Conservation (phyloP, 106 monocot genomes). For the Dendrobium nobile region DNA sequence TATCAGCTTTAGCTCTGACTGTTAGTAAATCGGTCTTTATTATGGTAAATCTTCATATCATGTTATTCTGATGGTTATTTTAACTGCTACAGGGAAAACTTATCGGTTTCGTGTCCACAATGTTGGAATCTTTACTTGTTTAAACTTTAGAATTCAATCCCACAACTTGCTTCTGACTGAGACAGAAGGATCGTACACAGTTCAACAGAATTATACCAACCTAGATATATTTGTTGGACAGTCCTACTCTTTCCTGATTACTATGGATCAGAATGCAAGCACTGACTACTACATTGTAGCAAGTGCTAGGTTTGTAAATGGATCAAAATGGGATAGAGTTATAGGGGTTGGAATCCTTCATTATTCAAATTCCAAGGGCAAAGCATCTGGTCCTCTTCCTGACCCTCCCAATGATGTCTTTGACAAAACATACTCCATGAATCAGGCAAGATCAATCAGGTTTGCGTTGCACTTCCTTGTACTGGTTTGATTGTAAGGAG, state of each 20-base stretch:
- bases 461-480: background rate
- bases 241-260: conserved; percentile 74
- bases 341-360: conserved; percentile 65
- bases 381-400: conserved; percentile 38
- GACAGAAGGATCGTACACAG: conserved; percentile 73
- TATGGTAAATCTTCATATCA: background rate
- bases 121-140: conserved; percentile 55
- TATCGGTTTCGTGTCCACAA: conserved; percentile 76
- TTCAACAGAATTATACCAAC: conserved; percentile 53
- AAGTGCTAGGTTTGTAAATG: conserved; percentile 69
- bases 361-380: conserved; percentile 62
- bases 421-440: conserved; percentile 38
- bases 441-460: conserved; percentile 37
- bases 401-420: conserved; percentile 33
- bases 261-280: conserved; percentile 80
- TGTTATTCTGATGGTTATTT: background rate
- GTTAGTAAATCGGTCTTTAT: background rate
- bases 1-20: too few relatives aligned
- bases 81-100: conserved; percentile 49
- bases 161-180: conserved; percentile 68
- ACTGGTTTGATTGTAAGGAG: background rate
- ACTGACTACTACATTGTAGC: conserved; percentile 76
- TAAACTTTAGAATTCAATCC: conserved; percentile 74
- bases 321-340: conserved; percentile 54
- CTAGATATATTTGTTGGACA: conserved; percentile 70